Conservation (phyloP, 768 basidiomycete genomes). For the Dendrothele bispora region DNA sequence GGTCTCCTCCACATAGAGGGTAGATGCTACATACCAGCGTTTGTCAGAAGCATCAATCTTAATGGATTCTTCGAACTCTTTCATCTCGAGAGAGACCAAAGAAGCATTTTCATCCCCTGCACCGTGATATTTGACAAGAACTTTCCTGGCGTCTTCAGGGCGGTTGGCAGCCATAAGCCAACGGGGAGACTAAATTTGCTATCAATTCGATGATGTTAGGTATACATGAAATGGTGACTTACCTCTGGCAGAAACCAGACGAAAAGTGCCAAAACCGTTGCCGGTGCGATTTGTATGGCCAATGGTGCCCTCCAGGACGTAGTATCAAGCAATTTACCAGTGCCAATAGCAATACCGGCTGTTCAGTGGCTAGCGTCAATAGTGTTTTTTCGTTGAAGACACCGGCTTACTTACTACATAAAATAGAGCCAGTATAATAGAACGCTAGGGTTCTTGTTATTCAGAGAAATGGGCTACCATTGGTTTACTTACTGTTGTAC, state of each 20-base stretch:
- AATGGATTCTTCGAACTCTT: conserved; percentile 52
- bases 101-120: conserved; percentile 48
- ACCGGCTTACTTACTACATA: conserved; percentile 33
- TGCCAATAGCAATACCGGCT: conserved; percentile 45
- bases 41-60: conserved; percentile 54
- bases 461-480: background rate
- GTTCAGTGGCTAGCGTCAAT: too few relatives aligned
- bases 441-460: conserved; percentile 30
- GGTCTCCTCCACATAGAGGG: background rate
- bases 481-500: conserved; percentile 14
- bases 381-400: too few relatives aligned
- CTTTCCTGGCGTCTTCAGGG: conserved; percentile 18
- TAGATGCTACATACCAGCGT: conserved; percentile 40
- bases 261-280: conserved; percentile 29
- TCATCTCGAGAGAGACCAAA: conserved; percentile 50
- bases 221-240: background rate
- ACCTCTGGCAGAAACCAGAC: conserved; percentile 32
- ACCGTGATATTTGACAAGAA: conserved; percentile 55
- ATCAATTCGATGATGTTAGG: too few relatives aligned
- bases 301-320: conserved; percentile 52
- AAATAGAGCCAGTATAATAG: conserved; percentile 44
- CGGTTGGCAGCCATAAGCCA: conserved; percentile 35
- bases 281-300: conserved; percentile 49
- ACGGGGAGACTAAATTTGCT: conserved; percentile 41
- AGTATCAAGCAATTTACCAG: conserved; percentile 32